Evolutionary conservation across 2,329 filamentous ascomycete species (phyloP), one percentile per base, ranked within the genome.

Genomic region (Scedosporium aurantiacum): DNA sequence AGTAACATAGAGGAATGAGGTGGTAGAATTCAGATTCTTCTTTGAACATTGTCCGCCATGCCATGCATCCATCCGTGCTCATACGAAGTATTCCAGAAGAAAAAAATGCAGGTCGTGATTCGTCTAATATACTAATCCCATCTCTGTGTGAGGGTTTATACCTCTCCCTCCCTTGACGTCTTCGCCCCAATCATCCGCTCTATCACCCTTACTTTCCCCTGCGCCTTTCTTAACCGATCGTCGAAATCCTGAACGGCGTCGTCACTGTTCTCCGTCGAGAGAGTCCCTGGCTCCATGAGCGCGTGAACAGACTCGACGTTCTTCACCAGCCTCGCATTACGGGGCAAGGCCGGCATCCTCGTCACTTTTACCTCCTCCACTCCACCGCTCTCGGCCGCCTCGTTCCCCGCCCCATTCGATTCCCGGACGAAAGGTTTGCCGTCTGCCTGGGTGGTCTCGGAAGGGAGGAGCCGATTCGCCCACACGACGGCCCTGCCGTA

Each of bases 161-260:
- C 25, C 28, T 23, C 28, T 50, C 43, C 58, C 4, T 32, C 58
- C 43, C 50, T 60, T 14, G 43, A 28, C 4, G 59, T 58, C 63
- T 59, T 64, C 68, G 79, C 79, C 0, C 77, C 77, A 1, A 81
- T 69, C 66, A 90, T 85, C 63, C 86, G 86, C 72, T 94, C 88
- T 54, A 97, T 85, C 56, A 99, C 82, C 74, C 93, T 96, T 1
- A 84, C 83, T 71, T 96, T 97, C 2, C 88, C 88, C 66, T 85
- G 83, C 3, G 91, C 93, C 65, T 90, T 83, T 74, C 92, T 94
- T 45, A 96, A 70, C 12, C 92, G 81, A 71, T 97, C 90, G 68
- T 99, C 94, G 69, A 96, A 92, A 68, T 97, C 92, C 58, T 88
- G 88, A 23, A 99, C 91, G 0, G 88, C 87, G 56, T 96, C 90